Conservation (phyloP, 78 protist species). For the Tieghemostelium lacteum region DNA sequence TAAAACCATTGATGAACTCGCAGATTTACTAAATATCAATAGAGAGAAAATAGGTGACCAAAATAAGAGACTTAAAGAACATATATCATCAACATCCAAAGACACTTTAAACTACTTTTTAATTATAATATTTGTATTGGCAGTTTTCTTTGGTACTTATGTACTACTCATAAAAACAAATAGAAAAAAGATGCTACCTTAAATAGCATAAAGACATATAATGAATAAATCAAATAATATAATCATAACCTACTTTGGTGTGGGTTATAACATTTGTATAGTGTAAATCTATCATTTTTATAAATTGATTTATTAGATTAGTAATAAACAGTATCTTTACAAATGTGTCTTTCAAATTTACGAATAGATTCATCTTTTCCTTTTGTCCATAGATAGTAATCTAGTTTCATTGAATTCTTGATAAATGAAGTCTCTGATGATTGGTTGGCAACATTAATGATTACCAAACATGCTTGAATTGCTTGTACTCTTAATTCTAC, state of each 20-base stretch:
- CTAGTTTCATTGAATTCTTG: constrained; percentile 5
- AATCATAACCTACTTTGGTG: too few relatives aligned
- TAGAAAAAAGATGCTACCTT: neutral
- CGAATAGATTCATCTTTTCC: constrained; percentile 44
- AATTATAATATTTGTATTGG: constrained; percentile 25
- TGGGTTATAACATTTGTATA: too few relatives aligned
- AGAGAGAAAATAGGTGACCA: constrained; percentile 7
- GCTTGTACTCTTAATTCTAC: constrained; percentile 43
- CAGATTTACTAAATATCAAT: neutral
- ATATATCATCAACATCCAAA: neutral
- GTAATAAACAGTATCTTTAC: constrained; percentile 34
- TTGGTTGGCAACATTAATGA: neutral
- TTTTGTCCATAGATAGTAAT: constrained; percentile 56
- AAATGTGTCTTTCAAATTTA: constrained; percentile 45
- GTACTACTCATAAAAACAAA: neutral
- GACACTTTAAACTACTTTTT: constrained; percentile 42
- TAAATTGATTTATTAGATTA: neutral
- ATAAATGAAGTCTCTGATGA: constrained; percentile 24
- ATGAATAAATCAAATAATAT: too few relatives aligned
- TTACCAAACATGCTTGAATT: constrained; percentile 22
- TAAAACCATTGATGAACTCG: constrained; percentile 9
- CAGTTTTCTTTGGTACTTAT: constrained; percentile 27
- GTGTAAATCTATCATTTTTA: too few relatives aligned
- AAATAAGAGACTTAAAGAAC: constrained; percentile 4
- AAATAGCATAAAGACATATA: too few relatives aligned